phyloP scores from a whole-genome alignment of 306 rosid species.

The Lablab purpureus region DNA sequence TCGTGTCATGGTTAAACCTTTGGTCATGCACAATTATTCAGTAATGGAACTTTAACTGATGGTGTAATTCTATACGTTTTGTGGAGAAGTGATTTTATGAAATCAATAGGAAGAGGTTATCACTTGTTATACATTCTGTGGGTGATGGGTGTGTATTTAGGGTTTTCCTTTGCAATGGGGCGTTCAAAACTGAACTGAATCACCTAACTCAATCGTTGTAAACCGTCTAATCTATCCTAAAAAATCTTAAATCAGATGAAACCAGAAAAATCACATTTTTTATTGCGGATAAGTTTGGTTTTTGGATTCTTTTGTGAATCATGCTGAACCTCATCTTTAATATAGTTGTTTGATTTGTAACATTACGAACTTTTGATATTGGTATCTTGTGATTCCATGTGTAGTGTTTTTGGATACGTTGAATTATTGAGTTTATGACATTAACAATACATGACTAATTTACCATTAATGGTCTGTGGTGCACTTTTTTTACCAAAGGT shows the following conservation, averaged over 20 bases:
- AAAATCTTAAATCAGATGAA: background rate
- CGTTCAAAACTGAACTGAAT: background rate
- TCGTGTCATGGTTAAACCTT: constrained; percentile 14
- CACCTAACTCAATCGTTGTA: background rate
- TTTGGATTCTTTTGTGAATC: background rate
- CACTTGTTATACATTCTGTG: background rate
- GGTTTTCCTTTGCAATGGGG: background rate
- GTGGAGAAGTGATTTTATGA: constrained; percentile 14
- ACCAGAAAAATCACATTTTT: background rate
- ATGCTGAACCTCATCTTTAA: background rate
- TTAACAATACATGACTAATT: background rate
- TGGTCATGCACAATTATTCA: background rate
- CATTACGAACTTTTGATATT: background rate
- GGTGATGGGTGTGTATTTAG: background rate
- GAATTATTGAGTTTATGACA: background rate
- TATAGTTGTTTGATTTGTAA: background rate
- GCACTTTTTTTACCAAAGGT: background rate
- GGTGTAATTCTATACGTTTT: background rate
- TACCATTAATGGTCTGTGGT: background rate
- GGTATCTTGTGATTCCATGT: background rate
- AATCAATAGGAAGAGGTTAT: background rate
- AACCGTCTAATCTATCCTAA: background rate
- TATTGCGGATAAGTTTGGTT: background rate
- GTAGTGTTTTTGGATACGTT: background rate
- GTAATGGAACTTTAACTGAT: constrained; percentile 11